Evolutionary conservation across 306 rosid genomes (phyloP).

Genomic region (Pachyrhizus erosus): DNA sequence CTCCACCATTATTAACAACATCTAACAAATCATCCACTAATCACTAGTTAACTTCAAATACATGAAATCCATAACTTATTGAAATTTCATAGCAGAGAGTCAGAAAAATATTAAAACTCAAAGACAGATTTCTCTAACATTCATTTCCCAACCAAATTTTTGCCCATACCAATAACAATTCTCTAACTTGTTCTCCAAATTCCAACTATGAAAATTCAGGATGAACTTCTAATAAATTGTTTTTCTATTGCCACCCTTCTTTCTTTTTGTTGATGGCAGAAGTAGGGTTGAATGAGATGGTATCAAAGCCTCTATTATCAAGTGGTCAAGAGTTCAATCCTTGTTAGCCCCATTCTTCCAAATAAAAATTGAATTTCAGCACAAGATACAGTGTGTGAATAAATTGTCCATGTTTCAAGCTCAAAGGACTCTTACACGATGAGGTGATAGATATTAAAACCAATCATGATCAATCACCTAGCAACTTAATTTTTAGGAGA

Average conservation of each 20-base stretch:
- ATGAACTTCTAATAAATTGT: neutral
- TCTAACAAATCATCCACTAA: constrained; percentile 3
- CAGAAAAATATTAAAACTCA: constrained; percentile 7
- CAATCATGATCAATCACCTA: neutral
- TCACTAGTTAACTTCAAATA: constrained; percentile 4
- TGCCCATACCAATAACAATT: neutral
- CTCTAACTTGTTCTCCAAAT: neutral
- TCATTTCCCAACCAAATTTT: constrained; percentile 25
- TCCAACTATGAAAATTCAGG: constrained; percentile 19
- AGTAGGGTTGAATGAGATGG: neutral
- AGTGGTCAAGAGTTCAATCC: constrained; percentile 2
- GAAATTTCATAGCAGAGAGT: constrained; percentile 10
- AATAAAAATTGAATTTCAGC: neutral
- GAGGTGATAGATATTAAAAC: constrained; percentile 5
- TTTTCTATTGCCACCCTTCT: neutral
- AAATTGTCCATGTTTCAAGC: neutral
- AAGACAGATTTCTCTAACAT: neutral
- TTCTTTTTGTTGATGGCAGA: neutral
- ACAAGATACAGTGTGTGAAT: neutral
- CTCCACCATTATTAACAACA: constrained; percentile 9
- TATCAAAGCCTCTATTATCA: neutral
- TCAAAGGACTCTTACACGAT: neutral
- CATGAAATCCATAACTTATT: neutral
- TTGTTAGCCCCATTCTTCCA: neutral
- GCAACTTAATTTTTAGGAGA: neutral